Conservation (phyloP, 768 basidiomycete genomes). For the Mycena rosella region DNA sequence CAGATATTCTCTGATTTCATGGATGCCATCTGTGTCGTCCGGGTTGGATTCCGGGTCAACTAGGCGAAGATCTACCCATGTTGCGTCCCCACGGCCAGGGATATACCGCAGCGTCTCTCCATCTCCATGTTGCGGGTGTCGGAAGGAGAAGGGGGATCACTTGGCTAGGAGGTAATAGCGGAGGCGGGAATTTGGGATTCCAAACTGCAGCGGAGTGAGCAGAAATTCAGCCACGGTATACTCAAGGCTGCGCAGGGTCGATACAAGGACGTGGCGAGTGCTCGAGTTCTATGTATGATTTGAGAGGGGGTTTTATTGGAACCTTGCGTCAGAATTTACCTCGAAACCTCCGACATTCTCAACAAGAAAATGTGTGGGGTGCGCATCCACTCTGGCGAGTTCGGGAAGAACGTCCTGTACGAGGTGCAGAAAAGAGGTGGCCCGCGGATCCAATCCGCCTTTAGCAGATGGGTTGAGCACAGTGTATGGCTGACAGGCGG, state of each 20-base stretch:
- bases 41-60: background rate
- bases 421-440: conserved; percentile 81
- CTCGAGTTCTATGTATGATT: conserved; percentile 64
- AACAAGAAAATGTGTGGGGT: conserved; percentile 73
- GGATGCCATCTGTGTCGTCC: background rate
- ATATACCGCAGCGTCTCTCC: conserved; percentile 63
- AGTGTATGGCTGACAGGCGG: conserved; percentile 86
- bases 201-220: conserved; percentile 82
- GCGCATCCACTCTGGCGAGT: conserved; percentile 55
- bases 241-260: conserved; percentile 63
- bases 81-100: conserved; percentile 54
- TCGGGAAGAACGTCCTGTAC: conserved; percentile 73
- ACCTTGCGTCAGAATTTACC: conserved; percentile 53
- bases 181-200: conserved; percentile 85
- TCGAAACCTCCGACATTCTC: conserved; percentile 91
- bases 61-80: conserved; percentile 26
- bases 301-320: background rate
- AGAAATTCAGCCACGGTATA: conserved; percentile 74
- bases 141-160: conserved; percentile 55
- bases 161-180: conserved; percentile 86
- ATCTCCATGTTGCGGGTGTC: conserved; percentile 34
- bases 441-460: conserved; percentile 79
- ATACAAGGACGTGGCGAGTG: conserved; percentile 69
- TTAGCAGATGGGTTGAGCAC: conserved; percentile 74
- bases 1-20: conserved; percentile 28